These are phyloP conservation scores for Panaeolus cyanescens DNA, from an alignment of 768 basidiomycete species.

Conservation along the genomic window DNA sequence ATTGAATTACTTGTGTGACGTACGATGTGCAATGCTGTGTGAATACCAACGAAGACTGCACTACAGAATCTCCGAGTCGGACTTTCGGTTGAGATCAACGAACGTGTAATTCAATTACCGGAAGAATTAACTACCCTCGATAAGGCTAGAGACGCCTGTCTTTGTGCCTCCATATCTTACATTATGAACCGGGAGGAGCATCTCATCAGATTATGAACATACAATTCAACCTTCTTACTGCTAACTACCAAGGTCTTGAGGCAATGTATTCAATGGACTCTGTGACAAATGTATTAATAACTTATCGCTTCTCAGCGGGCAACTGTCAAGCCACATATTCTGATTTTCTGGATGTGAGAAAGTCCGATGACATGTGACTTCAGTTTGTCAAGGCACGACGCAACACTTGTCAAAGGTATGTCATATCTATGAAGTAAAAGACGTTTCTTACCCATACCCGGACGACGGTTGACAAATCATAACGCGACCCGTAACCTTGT, in stretches of 20 bases:
- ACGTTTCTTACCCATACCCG: neutral
- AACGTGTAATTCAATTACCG: neutral
- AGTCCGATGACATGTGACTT: neutral
- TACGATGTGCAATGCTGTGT: neutral
- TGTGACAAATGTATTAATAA: slow-evolving; percentile 1
- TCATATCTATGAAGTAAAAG: neutral
- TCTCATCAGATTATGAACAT: no score
- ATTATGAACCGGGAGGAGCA: no score
- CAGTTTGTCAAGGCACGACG: neutral
- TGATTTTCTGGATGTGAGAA: neutral
- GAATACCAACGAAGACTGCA: neutral
- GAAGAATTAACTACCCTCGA: neutral
- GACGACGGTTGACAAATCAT: no score
- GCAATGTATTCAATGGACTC: no score
- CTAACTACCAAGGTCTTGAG: no score
- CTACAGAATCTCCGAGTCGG: neutral
- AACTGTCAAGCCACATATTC: neutral
- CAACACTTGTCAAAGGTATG: neutral
- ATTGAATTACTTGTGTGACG: neutral
- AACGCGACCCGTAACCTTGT: no score
- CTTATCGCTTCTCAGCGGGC: neutral
- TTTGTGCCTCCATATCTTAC: no score
- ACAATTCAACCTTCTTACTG: no score
- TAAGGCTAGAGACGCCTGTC: no score
- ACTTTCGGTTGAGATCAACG: neutral